Evolutionary conservation across 768 basidiomycete species (phyloP).

Genomic region (Agaricus blazei): DNA sequence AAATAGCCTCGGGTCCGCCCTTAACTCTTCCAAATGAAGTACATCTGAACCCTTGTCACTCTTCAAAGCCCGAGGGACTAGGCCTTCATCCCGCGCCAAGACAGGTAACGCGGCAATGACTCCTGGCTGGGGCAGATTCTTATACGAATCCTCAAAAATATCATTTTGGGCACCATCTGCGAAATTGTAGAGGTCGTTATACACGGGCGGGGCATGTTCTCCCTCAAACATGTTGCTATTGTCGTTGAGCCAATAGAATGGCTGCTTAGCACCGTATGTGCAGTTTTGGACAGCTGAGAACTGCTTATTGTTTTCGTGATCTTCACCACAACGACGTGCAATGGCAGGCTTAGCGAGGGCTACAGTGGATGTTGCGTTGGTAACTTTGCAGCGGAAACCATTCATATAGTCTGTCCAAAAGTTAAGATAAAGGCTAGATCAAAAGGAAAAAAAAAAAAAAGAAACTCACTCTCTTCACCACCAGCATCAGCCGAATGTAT

Average conservation of each 20-base stretch:
- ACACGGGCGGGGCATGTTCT: conserved; percentile 54
- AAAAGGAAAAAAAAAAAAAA: not conserved
- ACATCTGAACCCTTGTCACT: not conserved
- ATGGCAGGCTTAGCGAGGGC: conserved; percentile 51
- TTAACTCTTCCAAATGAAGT: not conserved
- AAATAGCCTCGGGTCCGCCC: conserved; percentile 1
- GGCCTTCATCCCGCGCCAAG: conserved; percentile 12
- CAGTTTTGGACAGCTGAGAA: conserved; percentile 53
- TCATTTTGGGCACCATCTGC: conserved; percentile 67
- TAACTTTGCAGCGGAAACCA: conserved; percentile 64
- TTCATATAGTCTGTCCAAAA: conserved; percentile 59
- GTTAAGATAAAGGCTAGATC: not conserved
- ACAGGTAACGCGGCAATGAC: conserved; percentile 34
- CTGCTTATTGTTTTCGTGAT: conserved; percentile 40
- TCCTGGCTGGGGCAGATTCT: conserved; percentile 36
- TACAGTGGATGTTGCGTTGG: conserved; percentile 44
- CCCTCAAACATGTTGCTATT: conserved; percentile 68
- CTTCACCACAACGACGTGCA: conserved; percentile 62
- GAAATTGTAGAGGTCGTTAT: conserved; percentile 70
- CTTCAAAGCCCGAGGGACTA: not conserved
- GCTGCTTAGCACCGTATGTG: conserved; percentile 68
- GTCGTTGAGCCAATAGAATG: conserved; percentile 64
- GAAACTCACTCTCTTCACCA: conserved; percentile 52
- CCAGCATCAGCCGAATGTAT: conserved; percentile 60
- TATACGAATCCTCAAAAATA: conserved; percentile 61